phyloP scores from a whole-genome alignment of 2,329 filamentous ascomycete genomes.

The Alternaria alternata region DNA sequence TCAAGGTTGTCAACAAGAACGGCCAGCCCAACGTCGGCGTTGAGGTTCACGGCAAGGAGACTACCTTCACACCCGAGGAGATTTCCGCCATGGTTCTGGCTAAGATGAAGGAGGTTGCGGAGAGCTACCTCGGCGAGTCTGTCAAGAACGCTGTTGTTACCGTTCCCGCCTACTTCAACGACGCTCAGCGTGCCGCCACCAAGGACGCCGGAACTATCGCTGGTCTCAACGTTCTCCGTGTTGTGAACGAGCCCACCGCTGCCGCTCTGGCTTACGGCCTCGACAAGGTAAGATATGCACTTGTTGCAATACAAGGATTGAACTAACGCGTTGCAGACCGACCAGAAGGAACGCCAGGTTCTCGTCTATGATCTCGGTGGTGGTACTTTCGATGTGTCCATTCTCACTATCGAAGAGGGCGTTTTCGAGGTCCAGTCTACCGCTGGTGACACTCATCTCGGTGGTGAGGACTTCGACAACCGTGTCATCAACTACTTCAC shows the following conservation, averaged over 20 bases:
- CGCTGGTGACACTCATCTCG: conserved; percentile 94
- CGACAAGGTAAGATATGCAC: conserved; percentile 37
- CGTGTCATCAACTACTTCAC: conserved; percentile 94
- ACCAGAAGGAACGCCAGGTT: conserved; percentile 51
- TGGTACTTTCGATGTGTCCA: conserved; percentile 62
- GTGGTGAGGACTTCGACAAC: conserved; percentile 99
- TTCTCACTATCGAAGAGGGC: conserved; percentile 86
- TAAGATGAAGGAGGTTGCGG: conserved; percentile 81
- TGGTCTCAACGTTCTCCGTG: conserved; percentile 92
- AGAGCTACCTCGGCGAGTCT: conserved; percentile 81
- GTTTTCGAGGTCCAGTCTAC: conserved; percentile 95
- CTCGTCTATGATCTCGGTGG: conserved; percentile 55
- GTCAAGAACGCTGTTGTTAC: conserved; percentile 90
- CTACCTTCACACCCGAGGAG: conserved; percentile 82
- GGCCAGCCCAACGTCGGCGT: conserved; percentile 88
- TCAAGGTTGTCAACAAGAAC: conserved; percentile 88
- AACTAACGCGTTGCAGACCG: conserved; percentile 29
- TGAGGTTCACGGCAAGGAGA: conserved; percentile 69
- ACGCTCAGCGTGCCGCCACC: conserved; percentile 95
- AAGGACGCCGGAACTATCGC: conserved; percentile 94
- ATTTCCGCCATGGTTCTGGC: conserved; percentile 75
- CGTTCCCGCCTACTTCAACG: conserved; percentile 97
- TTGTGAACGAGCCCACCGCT: conserved; percentile 96
- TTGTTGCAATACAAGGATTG: not conserved
- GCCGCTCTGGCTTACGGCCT: conserved; percentile 95